Evolutionary conservation across 345 rosid genomes (phyloP).

Genomic region (Viola odorata): DNA sequence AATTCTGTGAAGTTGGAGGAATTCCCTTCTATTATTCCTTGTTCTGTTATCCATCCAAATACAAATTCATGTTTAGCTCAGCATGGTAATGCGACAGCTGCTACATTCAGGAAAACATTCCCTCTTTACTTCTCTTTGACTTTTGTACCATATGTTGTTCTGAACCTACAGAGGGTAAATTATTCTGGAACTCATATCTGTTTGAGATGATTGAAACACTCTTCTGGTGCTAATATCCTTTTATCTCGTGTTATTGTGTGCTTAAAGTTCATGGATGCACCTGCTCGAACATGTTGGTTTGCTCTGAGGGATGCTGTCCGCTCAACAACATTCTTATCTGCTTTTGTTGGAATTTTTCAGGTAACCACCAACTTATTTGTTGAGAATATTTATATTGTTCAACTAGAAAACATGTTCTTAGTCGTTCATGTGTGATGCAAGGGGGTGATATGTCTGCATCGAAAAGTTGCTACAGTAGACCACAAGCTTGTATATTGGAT

Average conservation of each 20-base stretch:
- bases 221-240: not conserved
- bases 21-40: conserved; percentile 79
- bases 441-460: conserved; percentile 86
- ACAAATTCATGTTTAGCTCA: conserved; percentile 73
- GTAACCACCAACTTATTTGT: conserved; percentile 29
- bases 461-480: conserved; percentile 77
- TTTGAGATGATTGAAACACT: too few species aligned
- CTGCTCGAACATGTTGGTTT: conserved; percentile 76
- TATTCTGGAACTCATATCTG: not conserved
- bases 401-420: conserved; percentile 16
- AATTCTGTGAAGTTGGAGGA: conserved; percentile 58
- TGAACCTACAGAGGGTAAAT: conserved; percentile 81
- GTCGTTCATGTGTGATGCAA: conserved; percentile 27
- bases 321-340: conserved; percentile 91
- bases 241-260: conserved; percentile 17
- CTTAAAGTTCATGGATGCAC: conserved; percentile 82
- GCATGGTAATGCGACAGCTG: conserved; percentile 79
- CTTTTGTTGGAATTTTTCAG: conserved; percentile 98
- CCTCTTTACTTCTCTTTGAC: conserved; percentile 97
- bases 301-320: conserved; percentile 85
- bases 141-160: conserved; percentile 92
- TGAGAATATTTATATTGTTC: not conserved
- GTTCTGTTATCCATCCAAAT: conserved; percentile 85
- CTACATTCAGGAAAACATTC: conserved; percentile 93
- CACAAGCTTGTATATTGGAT: conserved; percentile 95